phyloP scores from a whole-genome alignment of 2,329 filamentous ascomycete species.

The Xylariaceae sp. region DNA sequence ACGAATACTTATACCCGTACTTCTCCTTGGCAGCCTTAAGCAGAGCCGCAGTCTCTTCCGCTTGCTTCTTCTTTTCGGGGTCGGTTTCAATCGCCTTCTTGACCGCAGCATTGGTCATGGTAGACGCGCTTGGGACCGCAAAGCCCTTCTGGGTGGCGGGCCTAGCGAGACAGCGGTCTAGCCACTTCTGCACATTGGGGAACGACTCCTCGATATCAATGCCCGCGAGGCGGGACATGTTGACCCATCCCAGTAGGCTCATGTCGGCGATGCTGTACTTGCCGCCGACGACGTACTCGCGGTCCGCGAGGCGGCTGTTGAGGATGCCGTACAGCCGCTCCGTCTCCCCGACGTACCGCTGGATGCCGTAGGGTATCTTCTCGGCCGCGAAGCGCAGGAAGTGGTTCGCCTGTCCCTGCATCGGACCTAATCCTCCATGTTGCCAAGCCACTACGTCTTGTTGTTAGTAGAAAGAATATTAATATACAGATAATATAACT shows the following conservation, averaged over 20 bases:
- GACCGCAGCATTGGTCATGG: slow-evolving; percentile 48
- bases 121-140: slow-evolving; percentile 59
- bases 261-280: slow-evolving; percentile 75
- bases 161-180: slow-evolving; percentile 63
- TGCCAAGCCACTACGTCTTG: slow-evolving; percentile 75
- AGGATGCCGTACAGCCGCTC: slow-evolving; percentile 76
- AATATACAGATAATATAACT: too few relatives aligned
- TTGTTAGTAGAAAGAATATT: too few relatives aligned
- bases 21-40: slow-evolving; percentile 51
- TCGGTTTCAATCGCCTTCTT: slow-evolving; percentile 51
- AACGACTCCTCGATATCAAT: slow-evolving; percentile 66
- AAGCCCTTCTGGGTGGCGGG: slow-evolving; percentile 68
- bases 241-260: slow-evolving; percentile 72
- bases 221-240: slow-evolving; percentile 62
- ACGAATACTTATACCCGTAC: slow-evolving; percentile 55
- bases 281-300: slow-evolving; percentile 63
- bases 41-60: slow-evolving; percentile 42
- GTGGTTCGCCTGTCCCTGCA: slow-evolving; percentile 78
- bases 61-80: slow-evolving; percentile 53
- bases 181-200: slow-evolving; percentile 70
- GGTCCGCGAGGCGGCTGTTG: slow-evolving; percentile 64
- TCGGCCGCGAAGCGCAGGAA: slow-evolving; percentile 72
- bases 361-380: slow-evolving; percentile 71
- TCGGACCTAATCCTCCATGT: slow-evolving; percentile 75
- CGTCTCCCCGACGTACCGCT: slow-evolving; percentile 78